Base-by-base conservation (phyloP, 1,139 yeast species). In the Pichia sp. region DNA sequence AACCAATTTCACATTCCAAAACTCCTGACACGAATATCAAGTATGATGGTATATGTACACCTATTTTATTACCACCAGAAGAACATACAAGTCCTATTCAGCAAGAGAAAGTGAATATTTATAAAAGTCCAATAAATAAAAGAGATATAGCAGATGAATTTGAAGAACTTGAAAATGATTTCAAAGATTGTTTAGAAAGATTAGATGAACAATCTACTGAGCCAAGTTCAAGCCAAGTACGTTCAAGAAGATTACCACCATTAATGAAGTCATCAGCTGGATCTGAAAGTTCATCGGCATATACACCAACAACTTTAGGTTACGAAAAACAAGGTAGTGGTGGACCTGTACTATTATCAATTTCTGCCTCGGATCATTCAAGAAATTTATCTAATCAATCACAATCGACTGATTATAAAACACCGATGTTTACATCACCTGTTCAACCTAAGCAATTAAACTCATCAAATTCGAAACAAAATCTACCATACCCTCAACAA, bases 121-220 rank as follows among this genome's bases (percentile, higher is more conserved):
- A 29, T 13, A 19, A 39, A 13, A 46, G 31, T 22, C 44, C 51
- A 16, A 27, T 43, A 6, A 25, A 43, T 14, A 49, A 44, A 14
- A 28, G 46, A 3, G 45, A 39, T 5, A 31, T 54, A 9, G 41
- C 31, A 18, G 29, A 33, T 13, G 55, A 41, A 7, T 49, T 66
- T 38, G 65, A 63, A 44, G 54, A 60, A 39, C 52, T 66, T 16
- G 67, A 66, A 48, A 49, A 54, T 7, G 61, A 64, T 36, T 49
- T 66, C 18, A 54, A 54, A 57, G 62, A 57, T 18, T 57, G 62
- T n/a, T 48, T 64, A 49, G 47, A 38, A 16, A 54, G 53, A 13
- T 50, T 52, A n/a, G 52, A 47, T 30, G 42, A 44, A 3, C 47
- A 48, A 9, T 18, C 25, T 30, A 45, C 47, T 19, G 28, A 27